These are phyloP conservation scores for Funneliformis geosporum DNA, from an alignment of 192 early-diverging fungal species.

Conservation along the genomic window DNA sequence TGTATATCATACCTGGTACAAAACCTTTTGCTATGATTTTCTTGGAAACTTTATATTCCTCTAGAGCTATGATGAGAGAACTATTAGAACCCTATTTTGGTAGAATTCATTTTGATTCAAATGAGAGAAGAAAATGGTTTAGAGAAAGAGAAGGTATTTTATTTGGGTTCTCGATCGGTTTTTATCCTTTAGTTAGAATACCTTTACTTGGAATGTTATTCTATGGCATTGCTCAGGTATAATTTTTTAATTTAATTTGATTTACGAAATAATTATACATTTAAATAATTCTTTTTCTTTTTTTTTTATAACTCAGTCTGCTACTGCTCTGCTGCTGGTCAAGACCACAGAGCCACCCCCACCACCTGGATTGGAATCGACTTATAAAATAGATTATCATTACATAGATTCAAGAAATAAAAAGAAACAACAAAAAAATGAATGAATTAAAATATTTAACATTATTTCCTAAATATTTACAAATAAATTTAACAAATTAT, in stretches of 20 bases:
- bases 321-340: constrained; percentile 26
- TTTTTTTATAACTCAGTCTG: neutral
- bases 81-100: constrained; percentile 66
- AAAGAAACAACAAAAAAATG: neutral
- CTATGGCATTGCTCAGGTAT: constrained; percentile 60
- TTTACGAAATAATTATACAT: neutral
- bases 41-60: constrained; percentile 53
- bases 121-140: constrained; percentile 58
- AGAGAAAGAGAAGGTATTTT: constrained; percentile 54
- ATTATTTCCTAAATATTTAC: neutral
- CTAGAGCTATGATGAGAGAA: constrained; percentile 58
- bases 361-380: neutral
- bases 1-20: constrained; percentile 33
- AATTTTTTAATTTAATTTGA: neutral
- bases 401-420: neutral
- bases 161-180: constrained; percentile 59
- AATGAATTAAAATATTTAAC: neutral
- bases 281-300: neutral
- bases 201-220: constrained; percentile 56
- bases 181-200: constrained; percentile 52
- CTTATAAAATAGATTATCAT: constrained; percentile 10
- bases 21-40: constrained; percentile 45
- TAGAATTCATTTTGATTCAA: constrained; percentile 47
- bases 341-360: constrained; percentile 29
- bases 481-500: neutral